phyloP scores from a whole-genome alignment of 1,284 basidiomycete genomes.

The Pisolithus thermaeus region DNA sequence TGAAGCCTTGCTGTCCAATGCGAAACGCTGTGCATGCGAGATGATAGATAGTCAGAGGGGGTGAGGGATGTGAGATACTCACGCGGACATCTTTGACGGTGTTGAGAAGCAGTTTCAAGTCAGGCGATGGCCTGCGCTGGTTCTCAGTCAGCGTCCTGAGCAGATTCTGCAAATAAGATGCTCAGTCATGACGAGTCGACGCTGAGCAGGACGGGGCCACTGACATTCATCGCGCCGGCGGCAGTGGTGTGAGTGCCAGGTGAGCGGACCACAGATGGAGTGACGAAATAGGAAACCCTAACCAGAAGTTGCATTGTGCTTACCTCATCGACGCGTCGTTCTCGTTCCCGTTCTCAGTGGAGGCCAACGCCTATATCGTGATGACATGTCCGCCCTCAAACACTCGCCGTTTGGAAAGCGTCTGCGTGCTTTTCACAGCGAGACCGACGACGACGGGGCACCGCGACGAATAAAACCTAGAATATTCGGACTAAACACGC shows the following conservation, averaged over 20 bases:
- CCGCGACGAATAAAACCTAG: slow-evolving; percentile 35
- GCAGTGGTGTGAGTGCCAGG: neutral
- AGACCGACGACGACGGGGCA: slow-evolving; percentile 47
- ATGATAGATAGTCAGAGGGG: slow-evolving; percentile 7
- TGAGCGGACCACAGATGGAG: neutral
- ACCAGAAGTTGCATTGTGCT: neutral
- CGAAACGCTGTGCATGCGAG: slow-evolving; percentile 40
- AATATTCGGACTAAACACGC: slow-evolving; percentile 37
- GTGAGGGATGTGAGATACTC: slow-evolving; percentile 28
- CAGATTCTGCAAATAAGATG: slow-evolving; percentile 65
- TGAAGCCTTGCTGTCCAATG: slow-evolving; percentile 66
- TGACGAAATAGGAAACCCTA: neutral
- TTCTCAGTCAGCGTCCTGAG: slow-evolving; percentile 69
- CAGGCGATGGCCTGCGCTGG: slow-evolving; percentile 52
- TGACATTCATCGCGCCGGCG: slow-evolving; percentile 54
- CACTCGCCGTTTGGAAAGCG: slow-evolving; percentile 78
- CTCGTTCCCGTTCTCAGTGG: neutral
- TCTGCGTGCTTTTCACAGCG: slow-evolving; percentile 58
- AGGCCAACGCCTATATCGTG: neutral
- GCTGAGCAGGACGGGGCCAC: slow-evolving; percentile 50
- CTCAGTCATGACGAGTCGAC: slow-evolving; percentile 66
- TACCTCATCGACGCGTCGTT: slow-evolving; percentile 1
- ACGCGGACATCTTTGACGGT: slow-evolving; percentile 74
- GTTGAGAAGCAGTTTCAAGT: slow-evolving; percentile 66
- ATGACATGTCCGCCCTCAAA: slow-evolving; percentile 63